phyloP scores from a whole-genome alignment of 2,329 filamentous ascomycete species.

The Dryadomyces quercus-mongolicae region DNA sequence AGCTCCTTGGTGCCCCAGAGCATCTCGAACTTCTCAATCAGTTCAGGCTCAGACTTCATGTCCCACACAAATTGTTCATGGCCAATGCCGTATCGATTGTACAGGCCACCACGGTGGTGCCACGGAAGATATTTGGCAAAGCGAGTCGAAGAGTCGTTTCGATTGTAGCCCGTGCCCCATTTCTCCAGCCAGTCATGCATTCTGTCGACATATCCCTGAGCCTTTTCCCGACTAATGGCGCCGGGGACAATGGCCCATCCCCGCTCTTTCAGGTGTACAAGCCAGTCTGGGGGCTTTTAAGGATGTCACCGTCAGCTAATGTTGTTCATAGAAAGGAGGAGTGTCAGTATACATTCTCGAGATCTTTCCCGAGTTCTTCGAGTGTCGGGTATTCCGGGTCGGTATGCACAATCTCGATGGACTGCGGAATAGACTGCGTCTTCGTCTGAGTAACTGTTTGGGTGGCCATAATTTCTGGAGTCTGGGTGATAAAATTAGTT shows the following conservation, averaged over 20 bases:
- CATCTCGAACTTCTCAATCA: slow-evolving; percentile 11
- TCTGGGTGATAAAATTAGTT: not conserved
- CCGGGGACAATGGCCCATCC: slow-evolving; percentile 33
- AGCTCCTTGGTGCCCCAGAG: slow-evolving; percentile 13
- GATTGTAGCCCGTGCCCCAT: slow-evolving; percentile 27
- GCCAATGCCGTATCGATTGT: not conserved
- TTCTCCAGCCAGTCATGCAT: slow-evolving; percentile 25
- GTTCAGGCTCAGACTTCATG: slow-evolving; percentile 7
- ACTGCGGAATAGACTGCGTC: not conserved
- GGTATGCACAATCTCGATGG: not conserved
- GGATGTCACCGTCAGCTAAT: too few species aligned
- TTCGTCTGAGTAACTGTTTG: not conserved
- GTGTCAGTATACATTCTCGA: not conserved
- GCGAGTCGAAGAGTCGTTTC: slow-evolving; percentile 26
- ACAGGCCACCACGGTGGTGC: slow-evolving; percentile 25
- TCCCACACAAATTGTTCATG: slow-evolving; percentile 5
- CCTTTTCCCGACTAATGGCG: slow-evolving; percentile 22
- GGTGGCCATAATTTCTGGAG: not conserved
- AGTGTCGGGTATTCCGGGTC: not conserved
- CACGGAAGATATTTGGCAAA: slow-evolving; percentile 28
- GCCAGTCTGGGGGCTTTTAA: slow-evolving; percentile 15
- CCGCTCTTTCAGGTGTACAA: slow-evolving; percentile 19
- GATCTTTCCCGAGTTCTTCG: not conserved
- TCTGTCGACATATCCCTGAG: not conserved
- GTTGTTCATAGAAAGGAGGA: not conserved